Base-by-base conservation (phyloP, 1,284 basidiomycete genomes). In the Athelia psychrophila region DNA sequence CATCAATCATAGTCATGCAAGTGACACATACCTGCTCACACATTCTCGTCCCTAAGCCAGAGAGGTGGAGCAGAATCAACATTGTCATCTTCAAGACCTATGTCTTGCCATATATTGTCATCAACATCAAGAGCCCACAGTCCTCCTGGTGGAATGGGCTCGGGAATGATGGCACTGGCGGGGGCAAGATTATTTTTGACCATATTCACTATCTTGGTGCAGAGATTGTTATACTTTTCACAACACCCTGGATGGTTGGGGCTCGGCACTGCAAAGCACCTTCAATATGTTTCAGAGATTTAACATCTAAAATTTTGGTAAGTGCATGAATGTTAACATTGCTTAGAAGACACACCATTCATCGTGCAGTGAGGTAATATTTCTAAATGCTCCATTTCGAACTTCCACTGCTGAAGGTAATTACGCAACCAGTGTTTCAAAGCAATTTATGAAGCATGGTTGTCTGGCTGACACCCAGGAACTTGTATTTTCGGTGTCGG, bases 331-430 rank as follows among this genome's bases (percentile, higher is more conserved):
- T n/a, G n/a, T 8, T 5, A 5, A 30, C 27, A 30, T 30, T 5
- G 13, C 6, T 30, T 13, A 30, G 13, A 30, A 30, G 13, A 22
- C 24, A 9, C 12, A 46, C 44, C 44, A 27, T 46, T 46, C 20
- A 46, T 27, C 6, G 51, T 57, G 18, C 50, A 49, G 19, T 53
- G 30, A 44, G 55, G 59, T 2, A 52, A 50, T 3, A 54, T 51
- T 50, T 65, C 60, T 2, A 64, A 25, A n/a, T 36, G 33, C 22
- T 63, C 60, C n/a, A 62, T 40, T 50, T 66, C 59, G 54, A 64
- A 66, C 44, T 63, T 64, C 3, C 56, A 42, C 15, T 60, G 48
- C 1, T 56, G 49, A n/a, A 66, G 51, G 8, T 49, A 45, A 20
- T 63, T 58, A 16, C 54, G 50, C 4, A 66, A 49, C 8, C 60